Evolutionary conservation across 768 basidiomycete species (phyloP).

Genomic region (Inosperma sp.): DNA sequence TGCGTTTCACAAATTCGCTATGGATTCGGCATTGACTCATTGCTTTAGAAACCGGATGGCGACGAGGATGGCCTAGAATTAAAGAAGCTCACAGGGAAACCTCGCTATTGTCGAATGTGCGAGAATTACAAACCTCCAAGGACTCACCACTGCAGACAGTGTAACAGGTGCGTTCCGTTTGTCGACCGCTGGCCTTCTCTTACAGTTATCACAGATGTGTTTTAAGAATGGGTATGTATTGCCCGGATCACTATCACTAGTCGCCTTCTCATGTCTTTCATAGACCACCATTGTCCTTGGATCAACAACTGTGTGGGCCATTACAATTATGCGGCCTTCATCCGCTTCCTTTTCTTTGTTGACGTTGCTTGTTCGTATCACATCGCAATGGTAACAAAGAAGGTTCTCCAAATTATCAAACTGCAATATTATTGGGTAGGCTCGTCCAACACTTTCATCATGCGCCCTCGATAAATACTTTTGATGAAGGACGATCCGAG

Average conservation of each 20-base stretch:
- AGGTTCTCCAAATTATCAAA: constrained; percentile 48
- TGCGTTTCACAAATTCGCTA: constrained; percentile 30
- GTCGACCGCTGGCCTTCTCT: neutral
- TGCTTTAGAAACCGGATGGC: constrained; percentile 66
- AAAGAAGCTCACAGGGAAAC: constrained; percentile 78
- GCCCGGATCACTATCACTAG: neutral
- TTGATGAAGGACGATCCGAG: constrained; percentile 62
- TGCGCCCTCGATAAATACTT: neutral
- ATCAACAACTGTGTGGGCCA: constrained; percentile 94
- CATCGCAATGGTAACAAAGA: constrained; percentile 69
- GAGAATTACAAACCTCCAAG: constrained; percentile 80
- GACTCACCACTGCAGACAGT: constrained; percentile 90
- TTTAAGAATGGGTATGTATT: constrained; percentile 75
- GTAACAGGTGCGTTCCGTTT: constrained; percentile 56
- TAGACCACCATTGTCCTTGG: constrained; percentile 92
- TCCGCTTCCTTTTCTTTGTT: constrained; percentile 91
- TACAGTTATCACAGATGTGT: constrained; percentile 53
- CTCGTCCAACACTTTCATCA: neutral
- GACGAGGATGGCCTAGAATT: constrained; percentile 78
- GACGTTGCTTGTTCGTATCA: constrained; percentile 90
- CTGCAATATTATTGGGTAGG: constrained; percentile 53
- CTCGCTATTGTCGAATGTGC: constrained; percentile 86
- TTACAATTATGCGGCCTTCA: constrained; percentile 82
- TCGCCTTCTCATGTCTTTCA: constrained; percentile 10
- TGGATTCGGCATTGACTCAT: constrained; percentile 3